Evolutionary conservation across 2,329 filamentous ascomycete species (phyloP).

Genomic region (Zopfia rhizophila): DNA sequence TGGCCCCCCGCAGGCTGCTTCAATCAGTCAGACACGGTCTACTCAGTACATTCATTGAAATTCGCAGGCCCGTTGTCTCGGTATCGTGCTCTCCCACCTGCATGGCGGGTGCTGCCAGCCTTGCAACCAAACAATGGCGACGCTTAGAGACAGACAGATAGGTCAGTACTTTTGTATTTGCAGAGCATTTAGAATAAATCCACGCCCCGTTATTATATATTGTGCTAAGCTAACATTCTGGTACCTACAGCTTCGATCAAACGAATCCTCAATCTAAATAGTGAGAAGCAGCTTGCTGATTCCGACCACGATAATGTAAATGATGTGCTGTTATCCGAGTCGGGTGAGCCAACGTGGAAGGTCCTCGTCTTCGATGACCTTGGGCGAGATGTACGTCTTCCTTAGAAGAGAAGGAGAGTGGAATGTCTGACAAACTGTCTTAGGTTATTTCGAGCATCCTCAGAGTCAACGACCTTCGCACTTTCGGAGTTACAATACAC

Average conservation of each 20-base stretch:
- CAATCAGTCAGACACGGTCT: not conserved
- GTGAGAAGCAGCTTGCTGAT: constrained; percentile 66
- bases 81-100: too few species aligned
- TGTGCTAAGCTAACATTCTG: constrained; percentile 22
- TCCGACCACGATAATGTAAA: constrained; percentile 71
- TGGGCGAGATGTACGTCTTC: constrained; percentile 90
- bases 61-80: too few species aligned
- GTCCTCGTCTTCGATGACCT: constrained; percentile 93
- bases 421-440: too few species aligned
- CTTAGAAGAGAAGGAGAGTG: too few species aligned
- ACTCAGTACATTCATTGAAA: too few species aligned
- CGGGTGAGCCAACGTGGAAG: constrained; percentile 97
- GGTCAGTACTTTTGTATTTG: constrained; percentile 56
- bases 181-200: too few species aligned
- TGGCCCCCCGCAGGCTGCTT: not conserved
- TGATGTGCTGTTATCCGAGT: constrained; percentile 79
- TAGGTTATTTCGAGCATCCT: constrained; percentile 97
- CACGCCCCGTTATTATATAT: not conserved
- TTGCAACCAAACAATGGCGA: constrained; percentile 40
- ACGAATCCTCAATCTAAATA: constrained; percentile 95
- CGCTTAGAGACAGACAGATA: constrained; percentile 76
- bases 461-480: constrained; percentile 89
- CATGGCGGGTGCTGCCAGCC: constrained; percentile 37
- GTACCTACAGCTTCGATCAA: constrained; percentile 79
- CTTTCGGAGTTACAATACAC: constrained; percentile 74